Evolutionary conservation across 495 filamentous ascomycete species (phyloP), one percentile per base, ranked within the genome.

Genomic region (Aspergillus cristatus): DNA sequence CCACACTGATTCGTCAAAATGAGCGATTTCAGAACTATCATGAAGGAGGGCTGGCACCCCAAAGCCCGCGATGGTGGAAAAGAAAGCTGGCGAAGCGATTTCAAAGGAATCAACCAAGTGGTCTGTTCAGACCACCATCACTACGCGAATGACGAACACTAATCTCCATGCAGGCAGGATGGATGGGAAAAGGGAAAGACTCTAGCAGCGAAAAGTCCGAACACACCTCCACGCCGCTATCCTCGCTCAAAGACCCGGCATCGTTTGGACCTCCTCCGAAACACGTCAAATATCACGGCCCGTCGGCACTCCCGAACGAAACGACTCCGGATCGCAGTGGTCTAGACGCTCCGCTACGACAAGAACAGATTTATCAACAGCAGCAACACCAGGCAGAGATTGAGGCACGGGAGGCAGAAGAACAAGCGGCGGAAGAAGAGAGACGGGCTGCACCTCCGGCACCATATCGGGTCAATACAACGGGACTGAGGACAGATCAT

Each of bases 251-350:
- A 50, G 91, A 98, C 56, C 90, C 91, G 1, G 55, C 76, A 0
- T 72, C 79, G 10, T 96, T 98, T 56, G 86, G 75, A 2, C 86
- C 90, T 24, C 90, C 90, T 14, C 90, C 90, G 3, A 94, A 81
- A 45, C 71, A 75, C 43, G 55, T 71, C 48, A 71, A 70, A 29
- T 76, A 70, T 43, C 64, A 78, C 51, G 68, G 72, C 12, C 60
- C 59, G 1, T 59, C 60, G 4, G 68, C 72, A 7, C 47, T 66
- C 4, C 60, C 70, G 15, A 68, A 70, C 36, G 53, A 65, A 37
- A 60, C 54, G 3, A 72, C 68, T 2, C 70, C 72, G 1, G 65
- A 73, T 49, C 55, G 52, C 28, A 50, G 60, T 30, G 69, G 71
- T 12, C 36, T 70, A 8, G 74, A 73, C 7, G 69, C 69, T 25